These are phyloP conservation scores for Solanum corneliomulleri DNA, from an alignment of 257 asterid genomes.

Conservation along the genomic window DNA sequence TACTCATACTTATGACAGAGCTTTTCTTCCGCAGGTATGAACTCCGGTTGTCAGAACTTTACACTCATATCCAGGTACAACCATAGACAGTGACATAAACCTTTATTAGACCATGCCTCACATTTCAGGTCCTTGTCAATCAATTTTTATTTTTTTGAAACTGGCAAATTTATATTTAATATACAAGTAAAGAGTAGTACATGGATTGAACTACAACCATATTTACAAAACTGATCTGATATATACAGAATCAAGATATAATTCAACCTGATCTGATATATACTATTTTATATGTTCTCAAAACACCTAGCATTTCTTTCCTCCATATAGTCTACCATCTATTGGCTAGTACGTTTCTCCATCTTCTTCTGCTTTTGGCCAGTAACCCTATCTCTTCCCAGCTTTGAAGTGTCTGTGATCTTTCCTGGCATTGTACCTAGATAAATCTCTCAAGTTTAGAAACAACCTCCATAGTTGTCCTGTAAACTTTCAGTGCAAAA, in stretches of 20 bases:
- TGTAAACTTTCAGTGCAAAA: neutral
- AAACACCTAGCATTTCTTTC: neutral
- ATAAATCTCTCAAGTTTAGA: neutral
- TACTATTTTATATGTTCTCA: neutral
- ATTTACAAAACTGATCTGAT: neutral
- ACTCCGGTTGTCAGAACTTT: constrained; percentile 66
- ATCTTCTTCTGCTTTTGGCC: neutral
- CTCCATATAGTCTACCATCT: neutral
- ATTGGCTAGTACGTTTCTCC: neutral
- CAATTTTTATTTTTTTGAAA: neutral
- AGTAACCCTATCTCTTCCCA: neutral
- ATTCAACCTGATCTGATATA: neutral
- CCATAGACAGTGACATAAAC: neutral
- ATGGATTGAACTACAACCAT: neutral
- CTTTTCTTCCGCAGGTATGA: constrained; percentile 48
- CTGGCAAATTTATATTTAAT: neutral
- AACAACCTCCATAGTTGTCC: neutral
- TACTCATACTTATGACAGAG: neutral
- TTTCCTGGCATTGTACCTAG: neutral
- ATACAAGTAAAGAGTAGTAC: neutral
- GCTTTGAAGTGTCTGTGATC: neutral
- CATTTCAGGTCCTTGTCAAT: neutral
- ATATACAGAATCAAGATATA: neutral
- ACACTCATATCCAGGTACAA: constrained; percentile 59
- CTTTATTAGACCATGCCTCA: neutral